Conservation (phyloP, 1,139 yeast species). For the Blastobotrys malaysiensis region DNA sequence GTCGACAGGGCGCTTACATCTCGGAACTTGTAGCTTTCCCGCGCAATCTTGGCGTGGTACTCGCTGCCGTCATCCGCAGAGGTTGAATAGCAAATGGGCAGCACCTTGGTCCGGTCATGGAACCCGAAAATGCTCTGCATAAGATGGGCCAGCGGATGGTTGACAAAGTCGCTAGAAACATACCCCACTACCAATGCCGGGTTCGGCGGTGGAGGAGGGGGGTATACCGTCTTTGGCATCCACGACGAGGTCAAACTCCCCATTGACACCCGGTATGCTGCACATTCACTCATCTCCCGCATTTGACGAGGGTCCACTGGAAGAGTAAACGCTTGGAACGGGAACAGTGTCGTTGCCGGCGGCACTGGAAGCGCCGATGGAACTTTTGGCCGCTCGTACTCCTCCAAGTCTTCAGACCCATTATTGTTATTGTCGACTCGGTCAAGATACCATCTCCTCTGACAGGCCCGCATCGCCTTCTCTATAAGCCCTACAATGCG, state of each 20-base stretch:
- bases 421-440: slow-evolving; percentile 7
- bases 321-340: slow-evolving; percentile 34
- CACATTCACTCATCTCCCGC: slow-evolving; percentile 27
- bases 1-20: slow-evolving; percentile 28
- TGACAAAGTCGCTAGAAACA: slow-evolving; percentile 33
- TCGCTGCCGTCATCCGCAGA: slow-evolving; percentile 29
- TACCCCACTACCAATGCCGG: slow-evolving; percentile 28
- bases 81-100: slow-evolving; percentile 32
- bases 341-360: slow-evolving; percentile 30
- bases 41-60: slow-evolving; percentile 28
- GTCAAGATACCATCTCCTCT: slow-evolving; percentile 32
- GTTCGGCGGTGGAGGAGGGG: slow-evolving; percentile 31
- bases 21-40: slow-evolving; percentile 25
- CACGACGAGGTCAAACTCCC: slow-evolving; percentile 25
- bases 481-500: slow-evolving; percentile 27
- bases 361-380: slow-evolving; percentile 31
- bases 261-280: slow-evolving; percentile 31
- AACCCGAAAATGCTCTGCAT: slow-evolving; percentile 35
- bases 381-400: slow-evolving; percentile 25
- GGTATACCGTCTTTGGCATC: slow-evolving; percentile 30
- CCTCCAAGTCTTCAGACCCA: not conserved
- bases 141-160: slow-evolving; percentile 34
- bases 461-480: slow-evolving; percentile 23
- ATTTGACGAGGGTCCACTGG: slow-evolving; percentile 28
- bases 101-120: slow-evolving; percentile 25